A percentile compares a stretch with the other conserved stretches of the same genome.
phyloP scores from a whole-genome alignment of 352 stramenopile species.

The Pythium myriotylum region DNA sequence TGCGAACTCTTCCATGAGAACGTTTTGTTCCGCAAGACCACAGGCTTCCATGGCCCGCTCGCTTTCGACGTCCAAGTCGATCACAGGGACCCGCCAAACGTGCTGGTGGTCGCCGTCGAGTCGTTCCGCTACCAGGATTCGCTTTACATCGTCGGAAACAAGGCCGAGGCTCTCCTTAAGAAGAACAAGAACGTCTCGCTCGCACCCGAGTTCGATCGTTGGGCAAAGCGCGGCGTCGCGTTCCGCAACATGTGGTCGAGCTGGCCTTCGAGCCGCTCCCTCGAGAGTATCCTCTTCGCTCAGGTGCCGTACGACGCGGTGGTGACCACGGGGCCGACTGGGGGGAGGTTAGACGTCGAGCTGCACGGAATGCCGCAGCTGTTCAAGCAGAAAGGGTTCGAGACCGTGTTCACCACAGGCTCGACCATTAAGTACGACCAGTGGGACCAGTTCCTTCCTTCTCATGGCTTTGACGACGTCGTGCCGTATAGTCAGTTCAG shows the following conservation, averaged over 20 bases:
- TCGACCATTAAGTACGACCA: slow-evolving; percentile 48
- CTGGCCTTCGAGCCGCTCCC: slow-evolving; percentile 50
- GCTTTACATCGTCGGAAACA: slow-evolving; percentile 45
- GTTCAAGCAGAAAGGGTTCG: slow-evolving; percentile 51
- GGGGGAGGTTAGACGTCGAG: slow-evolving; percentile 29
- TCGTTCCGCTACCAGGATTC: slow-evolving; percentile 60
- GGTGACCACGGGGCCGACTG: slow-evolving; percentile 35
- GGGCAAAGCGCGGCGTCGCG: slow-evolving; percentile 46
- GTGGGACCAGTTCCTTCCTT: slow-evolving; percentile 46
- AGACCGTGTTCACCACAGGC: slow-evolving; percentile 48
- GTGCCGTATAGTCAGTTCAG: slow-evolving; percentile 23
- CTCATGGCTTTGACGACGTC: slow-evolving; percentile 56
- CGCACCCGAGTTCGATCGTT: slow-evolving; percentile 52
- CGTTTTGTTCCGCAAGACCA: slow-evolving; percentile 37
- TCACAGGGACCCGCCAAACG: slow-evolving; percentile 40
- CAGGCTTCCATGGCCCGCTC: slow-evolving; percentile 40
- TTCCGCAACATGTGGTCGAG: slow-evolving; percentile 64
- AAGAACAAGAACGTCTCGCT: slow-evolving; percentile 41
- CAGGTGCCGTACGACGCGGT: slow-evolving; percentile 51
- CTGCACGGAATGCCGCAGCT: slow-evolving; percentile 49
- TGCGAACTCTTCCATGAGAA: slow-evolving; percentile 40
- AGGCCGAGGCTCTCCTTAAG: slow-evolving; percentile 10
- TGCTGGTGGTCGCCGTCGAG: slow-evolving; percentile 50
- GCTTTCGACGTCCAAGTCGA: slow-evolving; percentile 46
- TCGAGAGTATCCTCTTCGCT: slow-evolving; percentile 54